Evolutionary conservation across 106 monocot species (phyloP), one percentile per base, ranked within the genome.

Genomic region (Dendrobium huoshanense): DNA sequence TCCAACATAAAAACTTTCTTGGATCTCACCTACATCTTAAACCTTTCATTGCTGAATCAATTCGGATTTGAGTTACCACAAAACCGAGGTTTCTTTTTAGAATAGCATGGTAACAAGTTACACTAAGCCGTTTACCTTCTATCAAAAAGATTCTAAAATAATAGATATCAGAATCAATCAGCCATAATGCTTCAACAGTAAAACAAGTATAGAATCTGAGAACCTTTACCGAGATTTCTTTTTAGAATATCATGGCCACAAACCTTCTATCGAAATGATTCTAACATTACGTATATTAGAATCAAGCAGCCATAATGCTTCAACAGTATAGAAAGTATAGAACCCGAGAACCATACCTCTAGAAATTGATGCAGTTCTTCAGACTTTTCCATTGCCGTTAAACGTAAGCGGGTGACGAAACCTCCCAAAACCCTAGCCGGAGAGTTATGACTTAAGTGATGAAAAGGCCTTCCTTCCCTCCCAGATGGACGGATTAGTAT

Each of bases 341-440:
- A 37, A 37, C 0, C 37, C 2, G 27, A 70, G 70, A 70, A 70
- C 27, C 13, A 8, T 70, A 70, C 70, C 70, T 70, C 70, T 31
- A 70, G 70, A 70, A 70, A 70, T 70, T 37, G 70, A 2, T 70
- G 70, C 33, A 70, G 33, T 70, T 70, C 70, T 5, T 70, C 70
- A 37, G 70, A 70, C 15, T 70, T 70, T 10, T 70, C 70, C 70
- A 70, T 70, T 2, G 51, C 51, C 51, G 25, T 65, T 9, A 65
- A 65, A 24, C 64, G n/a, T 22, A 24, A 65, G 64, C 4, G 9
- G 33, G 20, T n/a, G 33, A 70, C 33, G 37, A 37, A 70, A 27
- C 5, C 67, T 67, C 4, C n/a, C 67, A 24, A 67, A 70, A 61
- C 22, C 61, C 61, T 61, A 61, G 58, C 58, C 0, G 17, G 48